Evolutionary conservation across 108 stramenopile genomes (phyloP).

Genomic region (Nitzschia sp.): DNA sequence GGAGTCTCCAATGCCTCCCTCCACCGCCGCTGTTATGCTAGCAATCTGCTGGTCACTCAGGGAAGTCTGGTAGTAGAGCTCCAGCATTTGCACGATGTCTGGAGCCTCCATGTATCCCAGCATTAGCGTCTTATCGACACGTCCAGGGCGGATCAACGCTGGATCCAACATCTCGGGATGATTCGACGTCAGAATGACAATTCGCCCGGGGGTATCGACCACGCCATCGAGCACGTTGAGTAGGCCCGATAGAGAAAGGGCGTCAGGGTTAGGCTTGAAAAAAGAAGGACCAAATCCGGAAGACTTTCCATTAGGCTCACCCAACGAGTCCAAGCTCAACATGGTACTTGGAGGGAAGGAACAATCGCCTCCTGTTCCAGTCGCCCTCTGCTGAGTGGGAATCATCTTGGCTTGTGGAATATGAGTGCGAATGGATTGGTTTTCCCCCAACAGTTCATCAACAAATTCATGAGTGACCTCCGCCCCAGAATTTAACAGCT

Average conservation of each 20-base stretch:
- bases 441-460: slow-evolving; percentile 37
- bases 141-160: slow-evolving; percentile 82
- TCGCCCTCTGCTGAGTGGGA: neutral
- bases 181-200: slow-evolving; percentile 85
- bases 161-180: slow-evolving; percentile 79
- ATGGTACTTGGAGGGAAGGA: too few relatives aligned
- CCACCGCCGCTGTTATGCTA: slow-evolving; percentile 20
- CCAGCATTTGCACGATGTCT: slow-evolving; percentile 50
- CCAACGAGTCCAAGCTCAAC: too few relatives aligned
- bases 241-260: slow-evolving; percentile 56
- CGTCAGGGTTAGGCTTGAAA: slow-evolving; percentile 38
- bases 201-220: slow-evolving; percentile 77
- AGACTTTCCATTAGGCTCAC: neutral
- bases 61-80: slow-evolving; percentile 62
- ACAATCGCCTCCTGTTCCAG: too few relatives aligned
- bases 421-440: neutral
- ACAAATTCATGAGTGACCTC: slow-evolving; percentile 39
- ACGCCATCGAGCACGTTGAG: slow-evolving; percentile 86
- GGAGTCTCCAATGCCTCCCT: neutral
- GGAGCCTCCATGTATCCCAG: slow-evolving; percentile 57
- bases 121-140: slow-evolving; percentile 62
- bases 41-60: slow-evolving; percentile 10
- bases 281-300: slow-evolving; percentile 17
- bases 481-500: slow-evolving; percentile 35
- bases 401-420: neutral